Percentiles rank a stretch among this genome's conserved stretches.
These are phyloP conservation scores for Fragaria nilgerrensis DNA, from an alignment of 306 rosid genomes.

Conservation along the genomic window DNA sequence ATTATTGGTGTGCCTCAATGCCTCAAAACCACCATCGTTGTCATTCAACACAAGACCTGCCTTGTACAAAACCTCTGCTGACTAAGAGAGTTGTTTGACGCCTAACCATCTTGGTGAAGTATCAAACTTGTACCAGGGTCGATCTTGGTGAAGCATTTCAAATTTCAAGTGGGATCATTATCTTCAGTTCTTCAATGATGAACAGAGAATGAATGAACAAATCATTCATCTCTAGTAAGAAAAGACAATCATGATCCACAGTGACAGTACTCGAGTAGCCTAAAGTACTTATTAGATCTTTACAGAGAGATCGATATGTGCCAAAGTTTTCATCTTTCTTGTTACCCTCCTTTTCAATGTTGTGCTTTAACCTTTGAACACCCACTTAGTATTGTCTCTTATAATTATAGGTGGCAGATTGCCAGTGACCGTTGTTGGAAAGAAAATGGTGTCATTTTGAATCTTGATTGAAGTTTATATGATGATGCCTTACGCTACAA, in stretches of 20 bases:
- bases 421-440: not conserved
- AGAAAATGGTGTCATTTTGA: conserved; percentile 20
- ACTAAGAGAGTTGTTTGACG: no score
- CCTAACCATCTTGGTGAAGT: not conserved
- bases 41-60: not conserved
- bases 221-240: not conserved
- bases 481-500: conserved; percentile 11
- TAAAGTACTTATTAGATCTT: not conserved
- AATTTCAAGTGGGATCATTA: not conserved
- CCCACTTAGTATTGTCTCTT: conserved; percentile 6
- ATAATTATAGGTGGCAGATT: not conserved
- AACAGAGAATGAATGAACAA: not conserved
- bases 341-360: not conserved
- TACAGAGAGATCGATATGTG: not conserved
- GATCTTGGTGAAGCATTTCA: not conserved
- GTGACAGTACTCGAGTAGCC: not conserved
- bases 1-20: no score
- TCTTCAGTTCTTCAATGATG: not conserved
- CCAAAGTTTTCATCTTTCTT: not conserved
- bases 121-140: not conserved
- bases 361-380: conserved; percentile 5
- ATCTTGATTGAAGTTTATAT: not conserved
- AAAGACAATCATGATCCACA: not conserved
- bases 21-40: not conserved
- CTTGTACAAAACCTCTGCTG: not conserved